These are phyloP conservation scores for Metarhizium rileyi DNA, from an alignment of 2,329 filamentous ascomycete genomes.

Conservation along the genomic window DNA sequence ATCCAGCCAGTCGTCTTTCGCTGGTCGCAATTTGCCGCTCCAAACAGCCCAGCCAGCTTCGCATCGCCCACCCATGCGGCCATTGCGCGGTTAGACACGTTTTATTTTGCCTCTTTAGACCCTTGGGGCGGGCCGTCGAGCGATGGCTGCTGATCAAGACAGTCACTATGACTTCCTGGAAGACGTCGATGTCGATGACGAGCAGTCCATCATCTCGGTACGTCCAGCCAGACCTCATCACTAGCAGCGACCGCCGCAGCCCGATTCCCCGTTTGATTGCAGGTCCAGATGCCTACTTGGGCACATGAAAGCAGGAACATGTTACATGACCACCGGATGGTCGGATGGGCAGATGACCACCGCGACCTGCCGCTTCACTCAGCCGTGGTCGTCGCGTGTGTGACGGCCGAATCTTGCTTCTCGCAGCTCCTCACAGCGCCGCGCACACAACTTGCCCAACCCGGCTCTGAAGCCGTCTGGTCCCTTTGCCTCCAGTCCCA, in stretches of 20 bases:
- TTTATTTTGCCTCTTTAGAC: neutral
- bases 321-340: no score
- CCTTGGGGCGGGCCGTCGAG: slow-evolving; percentile 10
- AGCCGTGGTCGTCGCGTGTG: slow-evolving; percentile 21
- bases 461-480: neutral
- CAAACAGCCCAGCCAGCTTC: neutral
- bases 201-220: slow-evolving; percentile 37
- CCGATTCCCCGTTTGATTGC: no score
- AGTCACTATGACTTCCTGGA: slow-evolving; percentile 34
- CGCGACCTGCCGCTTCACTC: slow-evolving; percentile 1
- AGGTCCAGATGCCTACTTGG: no score
- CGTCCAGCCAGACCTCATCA: slow-evolving; percentile 5
- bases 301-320: no score
- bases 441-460: neutral
- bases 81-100: slow-evolving; percentile 2
- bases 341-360: neutral
- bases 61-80: slow-evolving; percentile 1
- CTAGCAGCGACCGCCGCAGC: neutral
- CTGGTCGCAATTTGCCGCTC: neutral
- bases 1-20: no score
- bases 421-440: neutral
- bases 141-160: slow-evolving; percentile 34
- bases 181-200: slow-evolving; percentile 33
- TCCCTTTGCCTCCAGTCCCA: neutral
- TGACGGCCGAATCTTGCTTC: slow-evolving; percentile 11